phyloP scores from a whole-genome alignment of 164 flowering plant species.

The Berberis thunbergii region DNA sequence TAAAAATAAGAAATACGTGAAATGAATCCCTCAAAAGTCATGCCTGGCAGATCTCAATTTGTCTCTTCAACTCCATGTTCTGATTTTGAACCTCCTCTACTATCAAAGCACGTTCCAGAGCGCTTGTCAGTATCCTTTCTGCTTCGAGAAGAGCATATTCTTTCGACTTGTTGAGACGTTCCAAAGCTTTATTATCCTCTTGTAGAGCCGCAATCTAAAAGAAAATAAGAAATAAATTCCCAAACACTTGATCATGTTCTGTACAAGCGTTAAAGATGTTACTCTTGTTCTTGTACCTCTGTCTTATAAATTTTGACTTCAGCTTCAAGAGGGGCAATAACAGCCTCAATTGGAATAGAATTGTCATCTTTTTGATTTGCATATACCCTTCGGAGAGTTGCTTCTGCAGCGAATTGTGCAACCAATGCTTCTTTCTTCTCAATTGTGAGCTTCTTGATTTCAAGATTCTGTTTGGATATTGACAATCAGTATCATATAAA shows the following conservation, averaged over 20 bases:
- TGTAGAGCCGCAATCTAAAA: slow-evolving; percentile 52
- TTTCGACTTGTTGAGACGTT: slow-evolving; percentile 73
- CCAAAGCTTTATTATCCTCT: slow-evolving; percentile 85
- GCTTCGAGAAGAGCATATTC: slow-evolving; percentile 86
- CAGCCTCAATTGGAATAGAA: slow-evolving; percentile 43
- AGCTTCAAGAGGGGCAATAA: slow-evolving; percentile 86
- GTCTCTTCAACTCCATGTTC: slow-evolving; percentile 71
- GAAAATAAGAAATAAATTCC: slow-evolving; percentile 5
- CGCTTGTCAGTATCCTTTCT: slow-evolving; percentile 71
- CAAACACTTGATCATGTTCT: neutral
- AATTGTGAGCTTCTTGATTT: slow-evolving; percentile 48
- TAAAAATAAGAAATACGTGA: neutral
- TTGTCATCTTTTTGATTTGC: slow-evolving; percentile 63
- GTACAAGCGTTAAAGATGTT: neutral
- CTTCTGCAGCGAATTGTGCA: slow-evolving; percentile 91
- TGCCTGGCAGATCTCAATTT: slow-evolving; percentile 83
- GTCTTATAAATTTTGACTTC: slow-evolving; percentile 61
- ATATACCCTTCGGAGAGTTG: slow-evolving; percentile 79
- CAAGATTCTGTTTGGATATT: slow-evolving; percentile 52
- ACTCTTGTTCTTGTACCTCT: slow-evolving; percentile 38
- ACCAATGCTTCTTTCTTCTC: slow-evolving; percentile 86
- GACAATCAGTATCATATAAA: neutral
- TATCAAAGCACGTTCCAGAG: slow-evolving; percentile 80
- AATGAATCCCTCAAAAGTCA: neutral
- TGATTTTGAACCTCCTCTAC: slow-evolving; percentile 94